These are phyloP conservation scores for Truncatella angustata DNA, from an alignment of 2,329 filamentous ascomycete genomes.

Conservation along the genomic window DNA sequence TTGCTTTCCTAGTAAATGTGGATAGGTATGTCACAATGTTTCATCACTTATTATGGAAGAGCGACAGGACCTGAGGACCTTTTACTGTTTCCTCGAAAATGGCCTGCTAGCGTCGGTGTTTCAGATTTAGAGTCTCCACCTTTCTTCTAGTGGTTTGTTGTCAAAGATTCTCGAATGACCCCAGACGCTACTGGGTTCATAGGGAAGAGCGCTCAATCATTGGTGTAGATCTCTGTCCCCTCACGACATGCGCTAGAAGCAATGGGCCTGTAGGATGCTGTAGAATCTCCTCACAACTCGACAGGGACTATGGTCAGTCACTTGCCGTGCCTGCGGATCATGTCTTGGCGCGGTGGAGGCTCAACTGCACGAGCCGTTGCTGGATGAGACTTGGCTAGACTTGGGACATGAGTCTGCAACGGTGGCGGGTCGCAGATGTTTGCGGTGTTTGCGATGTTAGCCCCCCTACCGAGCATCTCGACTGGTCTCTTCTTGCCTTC, in stretches of 20 bases:
- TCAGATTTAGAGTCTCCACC: background rate
- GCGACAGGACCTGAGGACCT: background rate
- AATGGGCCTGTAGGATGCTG: background rate
- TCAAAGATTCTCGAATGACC: background rate
- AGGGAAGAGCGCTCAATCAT: background rate
- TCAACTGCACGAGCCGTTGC: conserved; percentile 4
- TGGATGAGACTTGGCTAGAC: conserved; percentile 5
- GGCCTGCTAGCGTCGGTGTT: background rate
- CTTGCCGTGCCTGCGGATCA: background rate
- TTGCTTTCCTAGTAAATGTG: too few relatives aligned
- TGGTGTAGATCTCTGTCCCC: background rate
- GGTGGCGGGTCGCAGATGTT: background rate
- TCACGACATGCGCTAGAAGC: background rate
- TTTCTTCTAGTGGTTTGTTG: background rate
- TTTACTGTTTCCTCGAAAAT: background rate
- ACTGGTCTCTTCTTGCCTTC: too few relatives aligned
- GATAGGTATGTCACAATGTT: background rate
- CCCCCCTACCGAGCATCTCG: too few relatives aligned
- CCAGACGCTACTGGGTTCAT: background rate
- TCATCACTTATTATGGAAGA: background rate
- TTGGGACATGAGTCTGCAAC: background rate
- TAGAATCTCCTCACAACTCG: background rate
- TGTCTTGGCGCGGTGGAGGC: conserved; percentile 6
- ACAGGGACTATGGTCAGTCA: background rate
- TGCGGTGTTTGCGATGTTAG: background rate